A percentile compares a stretch with the other conserved stretches of the same genome.
Evolutionary conservation across 805 yeast species (phyloP).

Genomic region (Lipomyces orientalis): DNA sequence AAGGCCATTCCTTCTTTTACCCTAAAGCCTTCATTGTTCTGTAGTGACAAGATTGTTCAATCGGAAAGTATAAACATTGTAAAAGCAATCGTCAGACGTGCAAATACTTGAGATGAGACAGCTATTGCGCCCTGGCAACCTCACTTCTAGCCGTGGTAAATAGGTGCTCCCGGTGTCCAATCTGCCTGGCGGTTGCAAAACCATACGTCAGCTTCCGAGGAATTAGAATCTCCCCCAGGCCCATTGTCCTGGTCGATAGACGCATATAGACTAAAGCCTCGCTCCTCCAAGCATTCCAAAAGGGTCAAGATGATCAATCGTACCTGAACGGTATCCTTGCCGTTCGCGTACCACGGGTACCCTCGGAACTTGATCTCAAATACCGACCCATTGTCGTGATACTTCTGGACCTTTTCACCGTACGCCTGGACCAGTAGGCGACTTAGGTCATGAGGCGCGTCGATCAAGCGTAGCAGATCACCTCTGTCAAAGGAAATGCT

Average conservation of each 20-base stretch:
- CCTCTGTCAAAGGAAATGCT: not conserved
- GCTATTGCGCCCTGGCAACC: not conserved
- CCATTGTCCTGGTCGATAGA: slow-evolving; percentile 1
- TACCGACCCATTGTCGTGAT: not conserved
- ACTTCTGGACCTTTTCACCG: not conserved
- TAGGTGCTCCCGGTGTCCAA: slow-evolving; percentile 5
- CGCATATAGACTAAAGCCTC: slow-evolving; percentile 5
- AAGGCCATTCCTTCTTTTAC: too few species aligned
- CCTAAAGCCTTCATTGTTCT: too few species aligned
- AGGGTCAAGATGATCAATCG: slow-evolving; percentile 2
- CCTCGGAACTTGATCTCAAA: slow-evolving; percentile 9
- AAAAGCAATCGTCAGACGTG: too few species aligned
- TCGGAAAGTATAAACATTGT: too few species aligned
- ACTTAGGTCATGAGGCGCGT: slow-evolving; percentile 3
- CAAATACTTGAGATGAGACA: too few species aligned
- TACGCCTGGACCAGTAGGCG: not conserved
- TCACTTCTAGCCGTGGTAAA: slow-evolving; percentile 2
- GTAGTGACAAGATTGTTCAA: too few species aligned
- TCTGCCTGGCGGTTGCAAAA: slow-evolving; percentile 3
- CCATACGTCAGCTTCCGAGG: slow-evolving; percentile 4
- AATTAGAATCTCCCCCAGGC: not conserved
- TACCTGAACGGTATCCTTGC: not conserved
- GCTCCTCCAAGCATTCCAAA: slow-evolving; percentile 7
- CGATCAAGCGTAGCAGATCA: not conserved
- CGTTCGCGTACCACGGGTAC: not conserved